A percentile compares a stretch with the other conserved stretches of the same genome.
These are phyloP conservation scores for Xanthoparmelia taractica DNA, from an alignment of 495 filamentous ascomycete genomes.

Conservation along the genomic window DNA sequence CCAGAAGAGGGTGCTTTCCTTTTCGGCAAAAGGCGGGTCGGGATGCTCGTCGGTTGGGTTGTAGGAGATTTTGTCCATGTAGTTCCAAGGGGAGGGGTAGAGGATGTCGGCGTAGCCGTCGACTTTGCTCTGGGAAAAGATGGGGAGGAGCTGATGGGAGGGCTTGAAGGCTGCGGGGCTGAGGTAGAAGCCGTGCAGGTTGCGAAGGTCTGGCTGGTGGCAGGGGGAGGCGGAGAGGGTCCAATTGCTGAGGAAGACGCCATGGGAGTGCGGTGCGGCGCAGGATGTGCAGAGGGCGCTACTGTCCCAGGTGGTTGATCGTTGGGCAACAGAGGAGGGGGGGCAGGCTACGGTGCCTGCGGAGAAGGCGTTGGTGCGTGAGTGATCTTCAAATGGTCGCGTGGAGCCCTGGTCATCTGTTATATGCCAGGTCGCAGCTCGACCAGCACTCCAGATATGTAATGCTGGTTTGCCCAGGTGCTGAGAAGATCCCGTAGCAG, in stretches of 20 bases:
- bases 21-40: slow-evolving; percentile 36
- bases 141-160: slow-evolving; percentile 55
- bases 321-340: slow-evolving; percentile 49
- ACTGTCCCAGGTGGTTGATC: slow-evolving; percentile 43
- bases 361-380: slow-evolving; percentile 39
- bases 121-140: slow-evolving; percentile 68
- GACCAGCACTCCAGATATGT: slow-evolving; percentile 34
- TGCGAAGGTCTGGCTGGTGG: slow-evolving; percentile 70
- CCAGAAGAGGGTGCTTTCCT: slow-evolving; percentile 46
- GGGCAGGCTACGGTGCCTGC: slow-evolving; percentile 48
- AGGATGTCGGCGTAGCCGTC: slow-evolving; percentile 46
- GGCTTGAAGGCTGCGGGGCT: slow-evolving; percentile 55
- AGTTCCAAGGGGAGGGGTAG: slow-evolving; percentile 44
- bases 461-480: slow-evolving; percentile 25
- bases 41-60: slow-evolving; percentile 31
- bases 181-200: slow-evolving; percentile 64
- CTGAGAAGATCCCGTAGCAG: slow-evolving; percentile 29
- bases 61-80: slow-evolving; percentile 43
- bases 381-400: slow-evolving; percentile 44
- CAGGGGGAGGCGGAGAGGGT: slow-evolving; percentile 57
- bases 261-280: slow-evolving; percentile 56
- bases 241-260: slow-evolving; percentile 60
- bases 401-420: slow-evolving; percentile 38
- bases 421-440: slow-evolving; percentile 36
- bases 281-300: slow-evolving; percentile 56